Conservation (phyloP, 2,329 filamentous ascomycete species). For the Fusarium drepaniforme region DNA sequence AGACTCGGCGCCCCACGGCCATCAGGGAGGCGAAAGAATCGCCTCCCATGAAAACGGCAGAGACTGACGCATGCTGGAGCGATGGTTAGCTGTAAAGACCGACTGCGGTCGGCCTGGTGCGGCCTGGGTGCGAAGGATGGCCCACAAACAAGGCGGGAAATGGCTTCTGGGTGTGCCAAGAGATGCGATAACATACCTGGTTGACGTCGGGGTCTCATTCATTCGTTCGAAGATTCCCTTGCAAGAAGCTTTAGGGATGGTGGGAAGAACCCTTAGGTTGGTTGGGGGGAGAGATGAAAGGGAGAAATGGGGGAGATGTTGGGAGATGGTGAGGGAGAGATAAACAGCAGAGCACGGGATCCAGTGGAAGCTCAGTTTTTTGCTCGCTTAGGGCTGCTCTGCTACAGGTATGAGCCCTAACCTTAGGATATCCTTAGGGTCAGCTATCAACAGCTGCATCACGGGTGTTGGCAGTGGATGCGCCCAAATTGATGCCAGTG, state of each 20-base stretch:
- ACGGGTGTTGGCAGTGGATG: constrained; percentile 45
- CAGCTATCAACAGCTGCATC: constrained; percentile 48
- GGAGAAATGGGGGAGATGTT: not conserved
- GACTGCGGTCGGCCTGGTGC: not conserved
- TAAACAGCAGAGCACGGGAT: not conserved
- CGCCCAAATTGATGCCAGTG: not conserved
- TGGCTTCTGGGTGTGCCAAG: not conserved
- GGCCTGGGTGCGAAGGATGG: not conserved
- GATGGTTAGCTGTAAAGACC: not conserved
- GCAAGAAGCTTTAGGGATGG: not conserved
- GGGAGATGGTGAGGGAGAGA: not conserved
- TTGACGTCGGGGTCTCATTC: not conserved
- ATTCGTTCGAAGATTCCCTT: not conserved
- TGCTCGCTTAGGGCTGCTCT: not conserved
- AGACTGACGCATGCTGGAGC: not conserved
- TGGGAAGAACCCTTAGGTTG: not conserved
- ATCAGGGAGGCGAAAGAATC: not conserved
- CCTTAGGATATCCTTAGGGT: not conserved
- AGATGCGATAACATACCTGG: not conserved
- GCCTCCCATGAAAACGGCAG: not conserved
- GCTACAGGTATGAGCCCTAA: not conserved
- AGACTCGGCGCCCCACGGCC: not conserved
- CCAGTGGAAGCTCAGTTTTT: not conserved
- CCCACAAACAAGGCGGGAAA: not conserved
- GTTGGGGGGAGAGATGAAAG: not conserved